Evolutionary conservation across 2,329 filamentous ascomycete species (phyloP), one percentile per base, ranked within the genome.

Genomic region (Tolypocladium album): DNA sequence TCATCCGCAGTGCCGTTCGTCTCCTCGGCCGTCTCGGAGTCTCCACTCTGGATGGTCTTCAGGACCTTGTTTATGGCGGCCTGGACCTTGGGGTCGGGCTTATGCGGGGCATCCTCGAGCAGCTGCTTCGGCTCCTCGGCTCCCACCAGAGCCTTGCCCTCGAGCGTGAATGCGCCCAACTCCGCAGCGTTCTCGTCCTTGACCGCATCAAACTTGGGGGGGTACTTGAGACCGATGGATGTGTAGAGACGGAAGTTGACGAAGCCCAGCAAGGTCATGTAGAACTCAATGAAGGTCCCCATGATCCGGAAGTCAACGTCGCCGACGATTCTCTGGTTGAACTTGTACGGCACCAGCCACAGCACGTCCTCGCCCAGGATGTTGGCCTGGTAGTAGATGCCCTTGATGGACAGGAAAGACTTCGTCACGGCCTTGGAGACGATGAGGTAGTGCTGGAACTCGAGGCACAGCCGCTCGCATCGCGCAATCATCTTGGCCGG

Each of bases 291-390:
- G 71, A 99, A 99, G 5, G 94, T 99, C 61, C 91, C 93, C 94
- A 99, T 99, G 76, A 99, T 99, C 69, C 94, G 84, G 78, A 97
- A 99, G 75, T 99, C 94, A 64, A 99, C 89, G 74, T 99, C 94
- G 61, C 89, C 90, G 47, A 94, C 90, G 17, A 96, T 88, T 67
- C 90, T 83, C 79, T 99, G 94, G 70, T 97, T 96, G 77, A 99
- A 99, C 74, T 91, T 91, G 79, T 99, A 99, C 1, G 94, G 94
- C 13, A 97, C 93, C 45, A 99, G 82, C 94, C 94, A 99, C 65
- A 97, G 81, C 57, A 99, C 89, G 70, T 97, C 93, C 77, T 99
- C 92, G 56, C 94, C 94, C 74, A 97, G 91, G 63, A 99, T 95
- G 58, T 88, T 97, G 31, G 93, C 94, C 78, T 97, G 93, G 77